Conservation (phyloP, 106 monocot genomes). For the Dactylorhiza incarnata region DNA sequence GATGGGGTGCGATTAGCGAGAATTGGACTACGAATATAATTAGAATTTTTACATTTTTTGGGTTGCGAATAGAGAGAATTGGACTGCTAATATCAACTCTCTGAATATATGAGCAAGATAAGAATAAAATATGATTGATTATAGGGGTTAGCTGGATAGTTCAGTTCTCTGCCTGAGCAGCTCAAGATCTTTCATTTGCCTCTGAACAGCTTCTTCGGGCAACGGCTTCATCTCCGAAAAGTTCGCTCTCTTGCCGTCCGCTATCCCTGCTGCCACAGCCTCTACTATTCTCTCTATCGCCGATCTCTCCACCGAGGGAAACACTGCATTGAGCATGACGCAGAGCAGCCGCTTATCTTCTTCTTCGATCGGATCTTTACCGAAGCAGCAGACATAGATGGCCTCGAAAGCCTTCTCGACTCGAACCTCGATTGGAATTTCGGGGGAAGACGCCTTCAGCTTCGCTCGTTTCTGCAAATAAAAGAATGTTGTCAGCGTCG, state of each 20-base stretch:
- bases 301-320: slow-evolving; percentile 51
- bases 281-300: slow-evolving; percentile 44
- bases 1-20: too few species aligned
- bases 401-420: slow-evolving; percentile 89
- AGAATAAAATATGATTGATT: too few species aligned
- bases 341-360: slow-evolving; percentile 61
- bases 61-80: too few species aligned
- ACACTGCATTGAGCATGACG: slow-evolving; percentile 61
- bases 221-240: slow-evolving; percentile 44
- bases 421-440: slow-evolving; percentile 77
- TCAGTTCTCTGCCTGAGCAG: slow-evolving; percentile 60
- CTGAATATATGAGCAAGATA: too few species aligned
- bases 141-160: slow-evolving; percentile 15
- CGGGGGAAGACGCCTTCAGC: slow-evolving; percentile 33
- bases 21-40: too few species aligned
- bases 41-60: too few species aligned
- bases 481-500: not conserved
- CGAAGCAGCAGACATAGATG: slow-evolving; percentile 82
- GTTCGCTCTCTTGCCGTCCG: slow-evolving; percentile 37
- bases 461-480: slow-evolving; percentile 68
- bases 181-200: slow-evolving; percentile 86
- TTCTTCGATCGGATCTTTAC: slow-evolving; percentile 69
- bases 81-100: too few species aligned
- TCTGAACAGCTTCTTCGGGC: slow-evolving; percentile 62
- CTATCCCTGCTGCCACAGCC: slow-evolving; percentile 36